Conservation (phyloP, 2,329 filamentous ascomycete species). For the Ophiostoma quercus region DNA sequence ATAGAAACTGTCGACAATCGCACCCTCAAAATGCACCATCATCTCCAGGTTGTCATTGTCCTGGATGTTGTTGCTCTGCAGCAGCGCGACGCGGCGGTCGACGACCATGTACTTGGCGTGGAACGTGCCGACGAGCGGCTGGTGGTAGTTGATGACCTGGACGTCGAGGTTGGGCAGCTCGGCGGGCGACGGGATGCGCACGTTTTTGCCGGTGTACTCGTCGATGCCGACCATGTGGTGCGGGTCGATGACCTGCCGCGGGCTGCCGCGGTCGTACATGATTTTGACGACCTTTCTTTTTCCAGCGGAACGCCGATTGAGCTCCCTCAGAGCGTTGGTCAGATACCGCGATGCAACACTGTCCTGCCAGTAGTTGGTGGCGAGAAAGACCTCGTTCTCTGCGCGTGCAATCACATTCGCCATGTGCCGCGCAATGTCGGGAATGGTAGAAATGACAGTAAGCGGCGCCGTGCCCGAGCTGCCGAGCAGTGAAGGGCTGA, state of each 20-base stretch:
- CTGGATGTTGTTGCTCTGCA: slow-evolving; percentile 75
- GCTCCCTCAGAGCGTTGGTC: slow-evolving; percentile 62
- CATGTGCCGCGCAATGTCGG: slow-evolving; percentile 68
- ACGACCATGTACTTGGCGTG: slow-evolving; percentile 75
- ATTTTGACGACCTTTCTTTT: slow-evolving; percentile 62
- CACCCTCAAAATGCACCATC: slow-evolving; percentile 70
- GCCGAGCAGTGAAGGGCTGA: slow-evolving; percentile 49
- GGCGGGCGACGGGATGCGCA: slow-evolving; percentile 55
- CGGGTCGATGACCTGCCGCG: slow-evolving; percentile 60
- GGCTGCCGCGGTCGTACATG: slow-evolving; percentile 66
- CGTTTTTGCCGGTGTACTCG: slow-evolving; percentile 52
- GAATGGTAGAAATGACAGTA: slow-evolving; percentile 62
- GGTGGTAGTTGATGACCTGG: slow-evolving; percentile 68
- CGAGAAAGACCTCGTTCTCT: slow-evolving; percentile 65
- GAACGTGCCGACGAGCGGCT: slow-evolving; percentile 65
- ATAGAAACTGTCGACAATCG: slow-evolving; percentile 70
- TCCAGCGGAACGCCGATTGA: slow-evolving; percentile 57
- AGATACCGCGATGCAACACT: slow-evolving; percentile 63
- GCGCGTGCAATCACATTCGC: slow-evolving; percentile 70
- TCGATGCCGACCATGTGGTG: slow-evolving; percentile 56
- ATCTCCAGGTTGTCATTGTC: slow-evolving; percentile 79
- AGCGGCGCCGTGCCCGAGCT: slow-evolving; percentile 59
- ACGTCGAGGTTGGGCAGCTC: slow-evolving; percentile 69
- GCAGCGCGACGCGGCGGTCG: slow-evolving; percentile 62
- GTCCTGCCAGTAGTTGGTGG: slow-evolving; percentile 71